Conservation (phyloP, 371 early-diverging fungal species). For the Syncephalastrum contaminatum region DNA sequence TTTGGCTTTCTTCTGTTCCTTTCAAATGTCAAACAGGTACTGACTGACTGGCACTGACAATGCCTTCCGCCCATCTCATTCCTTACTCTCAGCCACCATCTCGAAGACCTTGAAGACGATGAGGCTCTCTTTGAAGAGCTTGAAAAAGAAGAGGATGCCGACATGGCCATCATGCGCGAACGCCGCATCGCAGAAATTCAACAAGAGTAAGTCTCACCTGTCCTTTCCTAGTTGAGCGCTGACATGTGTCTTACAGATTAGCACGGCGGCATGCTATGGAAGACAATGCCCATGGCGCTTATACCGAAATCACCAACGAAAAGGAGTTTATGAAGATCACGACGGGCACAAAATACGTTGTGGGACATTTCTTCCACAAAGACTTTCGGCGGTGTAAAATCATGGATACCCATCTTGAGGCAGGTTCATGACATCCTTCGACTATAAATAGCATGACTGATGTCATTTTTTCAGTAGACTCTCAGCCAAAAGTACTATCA, state of each 20-base stretch:
- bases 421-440: constrained; percentile 15
- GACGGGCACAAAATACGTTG: constrained; percentile 69
- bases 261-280: constrained; percentile 61
- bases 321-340: constrained; percentile 88
- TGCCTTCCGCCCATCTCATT: no score
- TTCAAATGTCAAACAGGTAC: no score
- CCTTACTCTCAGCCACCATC: constrained; percentile 5
- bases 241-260: constrained; percentile 37
- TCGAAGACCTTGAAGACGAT: constrained; percentile 46
- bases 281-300: constrained; percentile 76
- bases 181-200: constrained; percentile 63
- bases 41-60: no score
- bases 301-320: constrained; percentile 75
- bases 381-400: constrained; percentile 94
- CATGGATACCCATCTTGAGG: constrained; percentile 88
- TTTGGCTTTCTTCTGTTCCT: no score
- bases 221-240: no score
- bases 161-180: constrained; percentile 54
- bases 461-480: constrained; percentile 9
- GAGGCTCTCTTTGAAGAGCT: constrained; percentile 67
- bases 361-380: constrained; percentile 89
- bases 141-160: constrained; percentile 62
- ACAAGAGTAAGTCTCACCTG: constrained; percentile 46
- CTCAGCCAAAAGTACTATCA: constrained; percentile 79
- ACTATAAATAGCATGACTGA: background rate